A percentile compares a stretch with the other conserved stretches of the same genome.
These are phyloP conservation scores for Cenchrus americanus DNA, from an alignment of 176 grass and related monocot species.

Conservation along the genomic window DNA sequence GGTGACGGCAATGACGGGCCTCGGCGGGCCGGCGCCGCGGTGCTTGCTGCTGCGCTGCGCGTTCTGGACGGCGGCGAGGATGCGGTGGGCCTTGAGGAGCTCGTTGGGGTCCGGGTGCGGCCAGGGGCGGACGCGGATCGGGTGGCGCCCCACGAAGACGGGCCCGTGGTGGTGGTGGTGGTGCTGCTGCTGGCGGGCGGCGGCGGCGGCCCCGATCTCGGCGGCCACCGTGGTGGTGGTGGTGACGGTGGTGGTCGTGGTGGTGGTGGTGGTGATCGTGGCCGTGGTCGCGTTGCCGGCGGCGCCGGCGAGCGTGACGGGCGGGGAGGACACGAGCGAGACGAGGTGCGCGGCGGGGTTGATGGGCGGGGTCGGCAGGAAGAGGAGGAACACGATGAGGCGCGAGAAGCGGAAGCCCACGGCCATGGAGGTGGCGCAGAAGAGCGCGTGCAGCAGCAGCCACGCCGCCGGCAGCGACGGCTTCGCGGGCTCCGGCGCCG, in stretches of 20 bases:
- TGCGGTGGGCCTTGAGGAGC: conserved; percentile 75
- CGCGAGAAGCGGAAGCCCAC: conserved; percentile 95
- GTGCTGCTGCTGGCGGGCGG: not conserved
- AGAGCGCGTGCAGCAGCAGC: conserved; percentile 83
- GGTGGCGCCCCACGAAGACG: conserved; percentile 76
- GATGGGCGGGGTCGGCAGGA: conserved; percentile 63
- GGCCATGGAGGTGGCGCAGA: conserved; percentile 79
- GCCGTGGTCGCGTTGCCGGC: conserved; percentile 53
- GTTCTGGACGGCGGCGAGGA: conserved; percentile 71
- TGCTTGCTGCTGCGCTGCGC: conserved; percentile 57
- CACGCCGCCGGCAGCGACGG: conserved; percentile 54
- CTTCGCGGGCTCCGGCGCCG: conserved; percentile 25
- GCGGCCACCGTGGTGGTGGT: conserved; percentile 45
- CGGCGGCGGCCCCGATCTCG: not conserved
- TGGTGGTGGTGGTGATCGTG: conserved; percentile 36
- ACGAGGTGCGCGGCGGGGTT: conserved; percentile 38
- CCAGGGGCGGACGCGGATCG: conserved; percentile 79
- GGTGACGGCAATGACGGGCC: conserved; percentile 62
- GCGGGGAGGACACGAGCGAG: conserved; percentile 46
- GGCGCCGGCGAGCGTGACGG: conserved; percentile 39
- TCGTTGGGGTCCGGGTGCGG: conserved; percentile 72
- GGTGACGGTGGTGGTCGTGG: not conserved
- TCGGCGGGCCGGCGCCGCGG: conserved; percentile 28
- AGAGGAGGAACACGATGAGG: conserved; percentile 87
- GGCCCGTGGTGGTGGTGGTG: conserved; percentile 56